These are phyloP conservation scores for Xylaria sp. DNA, from an alignment of 2,329 filamentous ascomycete species.

Conservation along the genomic window DNA sequence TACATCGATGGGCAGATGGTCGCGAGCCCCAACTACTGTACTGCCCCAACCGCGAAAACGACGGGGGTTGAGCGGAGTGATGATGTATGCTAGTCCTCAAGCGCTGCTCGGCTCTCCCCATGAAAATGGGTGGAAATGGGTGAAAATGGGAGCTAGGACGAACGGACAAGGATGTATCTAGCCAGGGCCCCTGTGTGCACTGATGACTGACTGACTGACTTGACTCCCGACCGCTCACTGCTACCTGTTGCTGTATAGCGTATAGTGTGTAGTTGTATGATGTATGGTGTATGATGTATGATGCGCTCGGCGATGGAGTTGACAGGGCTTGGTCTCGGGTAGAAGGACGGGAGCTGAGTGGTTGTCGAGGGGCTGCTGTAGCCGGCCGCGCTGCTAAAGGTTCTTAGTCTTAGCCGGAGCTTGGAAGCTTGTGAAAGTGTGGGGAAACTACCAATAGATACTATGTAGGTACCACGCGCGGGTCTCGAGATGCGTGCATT, in stretches of 20 bases:
- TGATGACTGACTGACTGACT: background rate
- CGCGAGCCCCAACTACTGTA: too few relatives aligned
- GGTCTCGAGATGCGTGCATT: too few relatives aligned
- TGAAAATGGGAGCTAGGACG: conserved; percentile 22
- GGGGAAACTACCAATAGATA: too few relatives aligned
- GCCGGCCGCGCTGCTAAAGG: conserved; percentile 32
- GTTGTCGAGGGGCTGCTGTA: conserved; percentile 32
- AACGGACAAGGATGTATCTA: conserved; percentile 17
- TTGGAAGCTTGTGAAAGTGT: conserved; percentile 42
- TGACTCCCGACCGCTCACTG: too few relatives aligned
- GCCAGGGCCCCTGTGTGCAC: background rate
- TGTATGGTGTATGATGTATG: conserved; percentile 16
- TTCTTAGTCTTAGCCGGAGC: conserved; percentile 22
- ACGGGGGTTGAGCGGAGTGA: conserved; percentile 18
- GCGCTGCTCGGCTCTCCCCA: conserved; percentile 21
- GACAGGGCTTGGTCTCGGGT: conserved; percentile 32
- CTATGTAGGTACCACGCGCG: too few relatives aligned
- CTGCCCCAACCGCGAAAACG: conserved; percentile 9
- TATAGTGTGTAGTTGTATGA: conserved; percentile 4
- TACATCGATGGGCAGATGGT: too few relatives aligned
- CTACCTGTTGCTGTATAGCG: too few relatives aligned
- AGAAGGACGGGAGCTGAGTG: conserved; percentile 40
- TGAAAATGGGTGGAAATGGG: too few relatives aligned
- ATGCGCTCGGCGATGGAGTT: conserved; percentile 15
- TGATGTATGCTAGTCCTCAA: conserved; percentile 18